Conservation (phyloP, 2,329 filamentous ascomycete genomes). For the Neurospora crassa region DNA sequence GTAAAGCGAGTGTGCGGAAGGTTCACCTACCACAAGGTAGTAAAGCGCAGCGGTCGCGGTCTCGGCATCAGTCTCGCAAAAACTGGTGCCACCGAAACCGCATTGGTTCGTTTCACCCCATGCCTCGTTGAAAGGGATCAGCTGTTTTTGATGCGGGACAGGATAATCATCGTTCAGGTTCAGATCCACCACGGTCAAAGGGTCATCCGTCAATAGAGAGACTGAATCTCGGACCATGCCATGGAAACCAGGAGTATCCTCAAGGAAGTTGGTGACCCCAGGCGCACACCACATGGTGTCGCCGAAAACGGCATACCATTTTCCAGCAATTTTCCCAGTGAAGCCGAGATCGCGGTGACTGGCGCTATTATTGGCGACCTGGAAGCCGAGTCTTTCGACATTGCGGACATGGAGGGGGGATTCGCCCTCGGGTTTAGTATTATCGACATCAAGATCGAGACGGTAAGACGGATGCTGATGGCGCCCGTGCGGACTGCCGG, state of each 20-base stretch:
- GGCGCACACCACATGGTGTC: conserved; percentile 27
- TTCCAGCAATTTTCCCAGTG: conserved; percentile 15
- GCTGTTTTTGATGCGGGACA: conserved; percentile 25
- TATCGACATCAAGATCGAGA: conserved; percentile 19
- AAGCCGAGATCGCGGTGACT: conserved; percentile 21
- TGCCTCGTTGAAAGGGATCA: conserved; percentile 25
- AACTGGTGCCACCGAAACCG: conserved; percentile 30
- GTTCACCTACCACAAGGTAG: conserved; percentile 25
- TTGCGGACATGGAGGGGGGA: conserved; percentile 25
- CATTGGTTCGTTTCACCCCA: conserved; percentile 27
- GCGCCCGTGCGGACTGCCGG: background rate
- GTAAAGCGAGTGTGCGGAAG: background rate
- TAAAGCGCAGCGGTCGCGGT: conserved; percentile 24
- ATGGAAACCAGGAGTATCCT: conserved; percentile 26
- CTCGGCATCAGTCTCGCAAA: conserved; percentile 25
- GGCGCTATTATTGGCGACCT: conserved; percentile 28
- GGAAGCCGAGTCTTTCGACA: conserved; percentile 26
- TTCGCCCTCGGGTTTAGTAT: conserved; percentile 26
- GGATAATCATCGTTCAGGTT: conserved; percentile 24
- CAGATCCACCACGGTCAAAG: conserved; percentile 27
- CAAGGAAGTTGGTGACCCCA: conserved; percentile 23
- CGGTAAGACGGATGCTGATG: background rate
- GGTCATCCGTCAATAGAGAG: conserved; percentile 25
- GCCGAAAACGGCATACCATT: conserved; percentile 30
- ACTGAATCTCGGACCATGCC: conserved; percentile 31